Conservation (phyloP, 768 basidiomycete genomes). For the Cyathus striatus region DNA sequence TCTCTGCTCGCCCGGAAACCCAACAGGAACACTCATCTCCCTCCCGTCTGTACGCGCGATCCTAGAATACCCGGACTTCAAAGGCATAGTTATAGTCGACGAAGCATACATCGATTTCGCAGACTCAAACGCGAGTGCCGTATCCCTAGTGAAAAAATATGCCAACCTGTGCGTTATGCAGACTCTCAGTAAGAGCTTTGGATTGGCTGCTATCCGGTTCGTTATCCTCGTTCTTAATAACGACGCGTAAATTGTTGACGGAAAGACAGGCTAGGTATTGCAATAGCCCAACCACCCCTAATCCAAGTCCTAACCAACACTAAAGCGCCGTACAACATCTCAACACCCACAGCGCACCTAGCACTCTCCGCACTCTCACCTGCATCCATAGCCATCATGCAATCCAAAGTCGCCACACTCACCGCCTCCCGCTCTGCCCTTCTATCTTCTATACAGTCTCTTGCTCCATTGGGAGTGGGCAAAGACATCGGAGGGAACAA, state of each 20-base stretch:
- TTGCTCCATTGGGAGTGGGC: slow-evolving; percentile 55
- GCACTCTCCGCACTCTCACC: slow-evolving; percentile 76
- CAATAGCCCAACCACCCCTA: slow-evolving; percentile 83
- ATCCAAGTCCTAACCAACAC: slow-evolving; percentile 91
- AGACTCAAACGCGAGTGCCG: slow-evolving; percentile 54
- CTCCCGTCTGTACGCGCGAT: slow-evolving; percentile 63
- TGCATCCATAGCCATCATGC: slow-evolving; percentile 57
- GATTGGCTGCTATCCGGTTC: slow-evolving; percentile 91
- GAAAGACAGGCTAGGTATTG: slow-evolving; percentile 73
- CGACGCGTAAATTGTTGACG: slow-evolving; percentile 1
- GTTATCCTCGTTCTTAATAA: slow-evolving; percentile 14
- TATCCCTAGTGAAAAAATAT: slow-evolving; percentile 69
- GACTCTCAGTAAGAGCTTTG: slow-evolving; percentile 94
- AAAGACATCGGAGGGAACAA: slow-evolving; percentile 71
- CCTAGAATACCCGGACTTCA: slow-evolving; percentile 76
- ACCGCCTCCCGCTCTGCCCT: slow-evolving; percentile 53
- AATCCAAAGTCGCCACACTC: slow-evolving; percentile 55
- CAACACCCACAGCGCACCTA: slow-evolving; percentile 80
- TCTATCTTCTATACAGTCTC: slow-evolving; percentile 38
- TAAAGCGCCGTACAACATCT: slow-evolving; percentile 97
- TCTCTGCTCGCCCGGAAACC: slow-evolving; percentile 96
- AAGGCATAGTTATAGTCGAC: slow-evolving; percentile 89
- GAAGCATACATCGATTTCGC: slow-evolving; percentile 98
- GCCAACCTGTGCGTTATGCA: slow-evolving; percentile 93
- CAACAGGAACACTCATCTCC: slow-evolving; percentile 84